These are phyloP conservation scores for Przewalskia tangutica DNA, from an alignment of 257 asterid genomes.

Conservation along the genomic window DNA sequence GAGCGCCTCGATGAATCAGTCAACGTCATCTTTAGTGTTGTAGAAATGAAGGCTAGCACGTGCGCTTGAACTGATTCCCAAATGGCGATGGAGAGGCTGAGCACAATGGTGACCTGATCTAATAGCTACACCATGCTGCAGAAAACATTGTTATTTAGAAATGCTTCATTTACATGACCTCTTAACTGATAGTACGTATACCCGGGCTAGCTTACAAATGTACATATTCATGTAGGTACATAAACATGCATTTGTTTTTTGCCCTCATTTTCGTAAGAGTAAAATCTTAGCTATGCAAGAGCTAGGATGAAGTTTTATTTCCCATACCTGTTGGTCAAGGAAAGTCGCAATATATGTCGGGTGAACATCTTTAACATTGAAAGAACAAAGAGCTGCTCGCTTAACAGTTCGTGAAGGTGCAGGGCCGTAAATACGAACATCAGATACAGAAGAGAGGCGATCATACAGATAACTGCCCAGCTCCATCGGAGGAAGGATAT, in stretches of 20 bases:
- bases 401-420: conserved; percentile 46
- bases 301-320: not conserved
- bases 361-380: conserved; percentile 69
- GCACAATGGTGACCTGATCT: conserved; percentile 98
- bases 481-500: conserved; percentile 47
- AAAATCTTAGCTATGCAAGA: not conserved
- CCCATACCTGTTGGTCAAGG: conserved; percentile 74
- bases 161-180: not conserved
- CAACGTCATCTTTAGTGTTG: conserved; percentile 88
- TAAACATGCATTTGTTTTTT: not conserved
- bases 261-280: not conserved
- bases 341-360: conserved; percentile 82
- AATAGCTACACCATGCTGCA: conserved; percentile 79
- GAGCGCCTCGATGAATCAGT: conserved; percentile 57
- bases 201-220: not conserved
- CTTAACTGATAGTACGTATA: not conserved
- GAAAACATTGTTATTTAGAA: not conserved
- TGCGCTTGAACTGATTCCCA: conserved; percentile 79
- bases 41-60: conserved; percentile 91
- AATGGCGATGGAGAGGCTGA: conserved; percentile 73
- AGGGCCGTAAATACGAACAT: conserved; percentile 74
- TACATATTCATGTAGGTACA: not conserved
- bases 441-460: conserved; percentile 40
- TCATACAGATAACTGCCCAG: conserved; percentile 54
- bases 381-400: conserved; percentile 89